Percentiles rank a stretch among this genome's conserved stretches.
phyloP scores from a whole-genome alignment of 768 basidiomycete species.

The Thelephora ganbajun region DNA sequence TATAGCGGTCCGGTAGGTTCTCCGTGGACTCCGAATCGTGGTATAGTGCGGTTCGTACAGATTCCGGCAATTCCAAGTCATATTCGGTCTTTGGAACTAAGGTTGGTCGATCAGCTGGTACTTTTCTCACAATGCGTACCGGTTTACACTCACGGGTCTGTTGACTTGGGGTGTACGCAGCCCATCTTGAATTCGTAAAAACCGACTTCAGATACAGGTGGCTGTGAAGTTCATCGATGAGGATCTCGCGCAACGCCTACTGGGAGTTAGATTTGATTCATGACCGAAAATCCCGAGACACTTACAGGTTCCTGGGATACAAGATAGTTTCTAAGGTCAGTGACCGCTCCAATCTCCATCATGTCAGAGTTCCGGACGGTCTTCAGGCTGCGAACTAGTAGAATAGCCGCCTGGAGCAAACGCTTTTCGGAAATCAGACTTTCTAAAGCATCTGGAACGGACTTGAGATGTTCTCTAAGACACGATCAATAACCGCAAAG shows the following conservation, averaged over 20 bases:
- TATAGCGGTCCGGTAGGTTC: constrained; percentile 33
- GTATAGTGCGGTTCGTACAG: constrained; percentile 18
- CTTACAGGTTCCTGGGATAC: constrained; percentile 73
- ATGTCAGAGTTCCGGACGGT: constrained; percentile 86
- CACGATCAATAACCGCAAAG: constrained; percentile 8
- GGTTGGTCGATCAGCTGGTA: constrained; percentile 3
- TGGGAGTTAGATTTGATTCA: constrained; percentile 1
- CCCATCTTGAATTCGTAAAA: constrained; percentile 92
- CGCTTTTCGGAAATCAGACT: constrained; percentile 93
- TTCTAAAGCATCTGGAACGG: constrained; percentile 85
- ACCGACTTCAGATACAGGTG: constrained; percentile 96
- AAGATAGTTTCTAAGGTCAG: constrained; percentile 80
- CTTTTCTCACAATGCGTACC: background rate
- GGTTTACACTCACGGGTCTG: constrained; percentile 41
- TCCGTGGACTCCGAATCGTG: constrained; percentile 16
- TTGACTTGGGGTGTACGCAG: constrained; percentile 70
- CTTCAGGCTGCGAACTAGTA: constrained; percentile 81
- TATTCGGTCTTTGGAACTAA: constrained; percentile 59
- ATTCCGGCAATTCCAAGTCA: constrained; percentile 31
- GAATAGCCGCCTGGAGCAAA: constrained; percentile 73
- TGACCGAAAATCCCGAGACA: constrained; percentile 8
- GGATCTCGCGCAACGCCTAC: constrained; percentile 82
- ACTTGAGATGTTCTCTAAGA: constrained; percentile 73
- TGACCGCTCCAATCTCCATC: constrained; percentile 88
- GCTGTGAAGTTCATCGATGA: constrained; percentile 90